Conservation (phyloP, 1,284 basidiomycete genomes). For the Apiotrichum veenhuisii region DNA sequence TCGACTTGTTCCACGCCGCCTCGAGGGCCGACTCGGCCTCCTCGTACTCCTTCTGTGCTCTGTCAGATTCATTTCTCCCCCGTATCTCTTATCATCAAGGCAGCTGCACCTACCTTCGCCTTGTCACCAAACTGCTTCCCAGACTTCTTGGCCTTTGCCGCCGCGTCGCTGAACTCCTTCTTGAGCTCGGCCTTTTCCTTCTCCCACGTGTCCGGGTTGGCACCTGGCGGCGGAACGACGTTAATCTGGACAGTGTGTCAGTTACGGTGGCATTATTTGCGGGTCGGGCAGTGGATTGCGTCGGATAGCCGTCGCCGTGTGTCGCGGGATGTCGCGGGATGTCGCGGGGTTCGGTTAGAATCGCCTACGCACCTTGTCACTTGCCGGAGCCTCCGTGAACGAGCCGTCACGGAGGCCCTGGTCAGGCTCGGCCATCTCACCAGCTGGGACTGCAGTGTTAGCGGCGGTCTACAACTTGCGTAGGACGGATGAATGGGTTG, state of each 20-base stretch:
- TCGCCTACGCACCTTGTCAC: conserved; percentile 4
- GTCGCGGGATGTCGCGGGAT: too few species aligned
- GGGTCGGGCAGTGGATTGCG: too few species aligned
- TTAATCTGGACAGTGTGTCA: conserved; percentile 11
- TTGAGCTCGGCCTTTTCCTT: conserved; percentile 19
- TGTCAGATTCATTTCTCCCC: conserved; percentile 52
- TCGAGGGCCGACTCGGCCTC: conserved; percentile 58
- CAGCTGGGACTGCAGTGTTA: conserved; percentile 34
- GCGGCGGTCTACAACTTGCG: too few species aligned
- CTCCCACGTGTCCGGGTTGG: conserved; percentile 27
- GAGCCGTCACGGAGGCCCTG: conserved; percentile 42
- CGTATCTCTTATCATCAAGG: neutral
- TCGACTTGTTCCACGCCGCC: conserved; percentile 59
- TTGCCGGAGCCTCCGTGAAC: neutral
- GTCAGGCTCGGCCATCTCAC: conserved; percentile 45
- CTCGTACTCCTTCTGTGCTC: conserved; percentile 49
- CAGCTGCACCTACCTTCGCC: conserved; percentile 44
- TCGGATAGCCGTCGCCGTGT: too few species aligned
- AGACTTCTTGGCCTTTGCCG: conserved; percentile 17
- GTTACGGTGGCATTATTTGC: neutral
- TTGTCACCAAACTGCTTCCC: conserved; percentile 56
- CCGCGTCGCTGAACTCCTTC: conserved; percentile 18
- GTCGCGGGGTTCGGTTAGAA: too few species aligned
- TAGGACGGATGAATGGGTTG: too few species aligned
- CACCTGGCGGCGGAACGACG: conserved; percentile 14